Evolutionary conservation across 768 basidiomycete genomes (phyloP).

Genomic region (Megacollybia marginata): DNA sequence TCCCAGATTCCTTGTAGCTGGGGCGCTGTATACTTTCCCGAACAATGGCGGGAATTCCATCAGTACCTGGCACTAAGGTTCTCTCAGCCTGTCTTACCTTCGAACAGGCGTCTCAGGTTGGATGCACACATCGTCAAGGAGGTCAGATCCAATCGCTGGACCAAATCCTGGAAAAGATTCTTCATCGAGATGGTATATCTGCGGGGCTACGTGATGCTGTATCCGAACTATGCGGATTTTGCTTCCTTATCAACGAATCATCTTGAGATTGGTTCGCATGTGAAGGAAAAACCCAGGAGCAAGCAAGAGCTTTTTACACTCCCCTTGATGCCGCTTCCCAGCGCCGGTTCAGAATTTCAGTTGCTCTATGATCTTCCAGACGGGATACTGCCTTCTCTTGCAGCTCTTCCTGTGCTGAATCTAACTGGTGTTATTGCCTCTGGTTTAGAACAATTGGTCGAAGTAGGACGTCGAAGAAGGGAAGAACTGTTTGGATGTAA

Average conservation of each 20-base stretch:
- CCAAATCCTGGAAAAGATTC: conserved; percentile 81
- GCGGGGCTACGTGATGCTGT: conserved; percentile 82
- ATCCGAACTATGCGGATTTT: conserved; percentile 73
- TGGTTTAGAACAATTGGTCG: conserved; percentile 25
- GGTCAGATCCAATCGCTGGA: conserved; percentile 78
- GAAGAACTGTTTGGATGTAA: neutral
- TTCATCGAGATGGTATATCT: conserved; percentile 83
- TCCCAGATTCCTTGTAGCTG: conserved; percentile 88
- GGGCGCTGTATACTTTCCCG: conserved; percentile 88
- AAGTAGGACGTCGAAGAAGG: conserved; percentile 11
- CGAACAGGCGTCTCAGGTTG: conserved; percentile 21
- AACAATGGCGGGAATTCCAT: conserved; percentile 86
- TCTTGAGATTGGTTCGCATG: conserved; percentile 78
- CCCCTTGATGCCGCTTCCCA: conserved; percentile 55
- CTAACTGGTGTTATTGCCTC: conserved; percentile 43
- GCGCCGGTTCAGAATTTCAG: conserved; percentile 5
- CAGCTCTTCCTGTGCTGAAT: conserved; percentile 60
- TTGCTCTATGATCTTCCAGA: conserved; percentile 55
- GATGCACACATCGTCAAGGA: conserved; percentile 53
- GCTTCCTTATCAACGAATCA: conserved; percentile 85
- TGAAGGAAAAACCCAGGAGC: conserved; percentile 48
- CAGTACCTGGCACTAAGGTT: conserved; percentile 65
- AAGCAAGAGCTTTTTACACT: conserved; percentile 61
- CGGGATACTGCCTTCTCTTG: conserved; percentile 47
- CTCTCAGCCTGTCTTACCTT: conserved; percentile 32